A percentile compares a stretch with the other conserved stretches of the same genome.
phyloP scores from a whole-genome alignment of 2,329 filamentous ascomycete species.

The Aspergillus tanneri region DNA sequence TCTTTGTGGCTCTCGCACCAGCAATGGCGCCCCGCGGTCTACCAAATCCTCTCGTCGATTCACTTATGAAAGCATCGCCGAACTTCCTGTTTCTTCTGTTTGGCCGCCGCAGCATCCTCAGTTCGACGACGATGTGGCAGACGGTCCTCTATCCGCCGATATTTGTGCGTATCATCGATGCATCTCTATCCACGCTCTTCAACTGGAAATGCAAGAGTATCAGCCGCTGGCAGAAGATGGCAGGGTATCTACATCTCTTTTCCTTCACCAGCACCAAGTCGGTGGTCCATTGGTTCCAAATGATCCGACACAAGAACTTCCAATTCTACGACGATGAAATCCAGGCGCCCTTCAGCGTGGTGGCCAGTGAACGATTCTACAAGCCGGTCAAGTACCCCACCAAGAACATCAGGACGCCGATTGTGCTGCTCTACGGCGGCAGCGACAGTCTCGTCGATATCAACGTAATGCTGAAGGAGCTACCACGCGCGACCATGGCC shows the following conservation, averaged over 20 bases:
- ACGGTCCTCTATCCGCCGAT: conserved; percentile 91
- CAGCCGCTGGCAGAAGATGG: conserved; percentile 80
- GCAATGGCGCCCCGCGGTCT: conserved; percentile 95
- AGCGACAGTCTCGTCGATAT: conserved; percentile 94
- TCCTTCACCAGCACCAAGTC: conserved; percentile 96
- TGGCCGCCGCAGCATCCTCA: conserved; percentile 84
- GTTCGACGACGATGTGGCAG: conserved; percentile 96
- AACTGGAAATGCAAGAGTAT: conserved; percentile 88
- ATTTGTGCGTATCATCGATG: conserved; percentile 84
- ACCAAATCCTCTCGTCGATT: conserved; percentile 85
- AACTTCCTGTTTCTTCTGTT: conserved; percentile 91
- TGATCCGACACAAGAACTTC: conserved; percentile 92
- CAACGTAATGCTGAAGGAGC: conserved; percentile 81
- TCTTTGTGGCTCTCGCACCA: conserved; percentile 92
- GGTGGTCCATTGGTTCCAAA: conserved; percentile 99
- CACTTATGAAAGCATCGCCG: conserved; percentile 88
- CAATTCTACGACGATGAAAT: conserved; percentile 99
- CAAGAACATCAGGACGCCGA: conserved; percentile 92
- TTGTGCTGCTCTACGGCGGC: conserved; percentile 90
- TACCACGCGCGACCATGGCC: conserved; percentile 80
- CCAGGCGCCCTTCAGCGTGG: conserved; percentile 70
- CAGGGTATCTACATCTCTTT: conserved; percentile 92
- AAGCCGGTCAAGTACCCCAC: conserved; percentile 97
- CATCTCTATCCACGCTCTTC: conserved; percentile 78
- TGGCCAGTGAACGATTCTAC: conserved; percentile 77